phyloP scores from a whole-genome alignment of 495 filamentous ascomycete species.

The Talaromyces proteolyticus region DNA sequence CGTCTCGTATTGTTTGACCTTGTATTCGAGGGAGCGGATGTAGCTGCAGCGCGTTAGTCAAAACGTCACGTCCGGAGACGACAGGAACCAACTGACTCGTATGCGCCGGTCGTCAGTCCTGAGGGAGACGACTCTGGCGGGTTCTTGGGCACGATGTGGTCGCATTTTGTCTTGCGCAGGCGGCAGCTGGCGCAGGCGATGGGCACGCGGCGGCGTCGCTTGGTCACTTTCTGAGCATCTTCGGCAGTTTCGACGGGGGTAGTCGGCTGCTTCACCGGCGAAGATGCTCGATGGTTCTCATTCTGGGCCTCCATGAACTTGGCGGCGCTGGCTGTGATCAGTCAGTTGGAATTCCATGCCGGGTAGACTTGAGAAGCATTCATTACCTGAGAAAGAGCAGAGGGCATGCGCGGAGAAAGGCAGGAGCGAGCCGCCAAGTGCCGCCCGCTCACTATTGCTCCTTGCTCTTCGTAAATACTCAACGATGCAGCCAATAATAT shows the following conservation, averaged over 20 bases:
- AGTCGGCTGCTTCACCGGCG: background rate
- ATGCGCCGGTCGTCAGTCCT: background rate
- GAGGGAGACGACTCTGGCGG: background rate
- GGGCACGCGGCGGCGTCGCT: constrained; percentile 4
- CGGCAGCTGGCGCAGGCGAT: constrained; percentile 5
- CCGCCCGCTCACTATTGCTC: no score
- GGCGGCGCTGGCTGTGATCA: background rate
- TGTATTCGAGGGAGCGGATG: constrained; percentile 4
- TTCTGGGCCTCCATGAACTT: constrained; percentile 1
- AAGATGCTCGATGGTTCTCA: background rate
- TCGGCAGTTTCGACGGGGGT: background rate
- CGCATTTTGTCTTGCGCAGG: constrained; percentile 7
- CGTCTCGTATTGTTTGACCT: constrained; percentile 6
- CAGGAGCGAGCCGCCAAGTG: no score
- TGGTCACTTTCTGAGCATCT: background rate
- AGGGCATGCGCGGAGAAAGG: no score
- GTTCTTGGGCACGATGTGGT: constrained; percentile 5
- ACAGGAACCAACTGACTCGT: background rate
- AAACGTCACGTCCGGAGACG: background rate
- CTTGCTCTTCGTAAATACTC: no score
- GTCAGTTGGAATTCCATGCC: no score
- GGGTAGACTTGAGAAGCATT: no score
- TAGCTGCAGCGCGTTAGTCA: background rate
- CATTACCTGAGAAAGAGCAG: no score
- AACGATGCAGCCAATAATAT: no score